Base-by-base conservation (phyloP, 139 green algal genomes). In the Micractinium sp. region DNA sequence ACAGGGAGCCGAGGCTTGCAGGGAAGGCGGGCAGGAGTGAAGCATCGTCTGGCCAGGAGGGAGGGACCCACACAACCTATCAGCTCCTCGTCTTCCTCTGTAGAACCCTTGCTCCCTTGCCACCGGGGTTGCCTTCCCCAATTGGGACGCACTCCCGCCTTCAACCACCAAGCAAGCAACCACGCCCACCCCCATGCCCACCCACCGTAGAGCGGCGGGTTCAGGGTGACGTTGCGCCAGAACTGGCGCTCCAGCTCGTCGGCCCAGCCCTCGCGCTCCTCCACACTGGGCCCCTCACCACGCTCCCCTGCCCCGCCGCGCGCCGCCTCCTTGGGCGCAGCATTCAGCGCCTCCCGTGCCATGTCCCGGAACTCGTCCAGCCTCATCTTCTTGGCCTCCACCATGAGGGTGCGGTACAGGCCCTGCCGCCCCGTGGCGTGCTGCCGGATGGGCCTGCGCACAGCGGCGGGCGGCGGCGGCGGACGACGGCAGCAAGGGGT, bases 131-230 rank as follows among this genome's bases (percentile, higher is more conserved):
- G n/a, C n/a, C n/a, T n/a, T n/a, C n/a, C n/a, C n/a, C n/a, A n/a
- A n/a, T n/a, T n/a, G n/a, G n/a, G n/a, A n/a, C n/a, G n/a, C n/a
- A n/a, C n/a, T n/a, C n/a, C n/a, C n/a, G n/a, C n/a, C n/a, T n/a
- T n/a, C n/a, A n/a, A n/a, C n/a, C n/a, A n/a, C n/a, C n/a, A 67
- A 41, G 41, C 79, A 20, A 29, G 3, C 22, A 3, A 36, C 2
- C 56, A n/a, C 76, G n/a, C 35, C 19, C 2, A 7, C 41, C 23
- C 13, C 53, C 53, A n/a, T 16, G 29, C 31, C 38, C 23, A 18
- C 56, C 14, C 82, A 78, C 82, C 96, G 90, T 98, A 98, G 33
- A 97, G 91, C 2, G 96, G 96, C 14, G 95, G 94, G 67, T 88
- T 87, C 13, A 94, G 85, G 3, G 83, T 87, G 67, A 84, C 86